These are phyloP conservation scores for Hymenoscyphus scutula DNA, from an alignment of 2,329 filamentous ascomycete species.

Conservation along the genomic window DNA sequence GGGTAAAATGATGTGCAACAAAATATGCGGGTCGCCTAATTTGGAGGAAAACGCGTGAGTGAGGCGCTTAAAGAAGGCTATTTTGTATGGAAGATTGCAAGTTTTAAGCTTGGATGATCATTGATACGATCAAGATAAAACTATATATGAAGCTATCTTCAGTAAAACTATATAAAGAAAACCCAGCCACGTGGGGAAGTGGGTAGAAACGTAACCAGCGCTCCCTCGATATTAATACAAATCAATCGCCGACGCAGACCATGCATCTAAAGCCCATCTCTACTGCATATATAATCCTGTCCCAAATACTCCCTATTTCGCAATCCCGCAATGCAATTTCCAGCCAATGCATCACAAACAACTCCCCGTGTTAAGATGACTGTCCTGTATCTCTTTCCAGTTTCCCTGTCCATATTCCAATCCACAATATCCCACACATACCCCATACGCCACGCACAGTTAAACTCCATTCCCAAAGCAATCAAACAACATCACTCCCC, in stretches of 20 bases:
- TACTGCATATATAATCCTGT: not conserved
- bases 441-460: too few species aligned
- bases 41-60: too few species aligned
- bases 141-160: not conserved
- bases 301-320: not conserved
- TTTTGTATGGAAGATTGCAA: too few species aligned
- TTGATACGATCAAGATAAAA: not conserved
- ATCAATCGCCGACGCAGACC: not conserved
- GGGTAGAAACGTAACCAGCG: conserved; percentile 5
- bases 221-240: not conserved
- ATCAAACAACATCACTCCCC: not conserved
- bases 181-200: conserved; percentile 8
- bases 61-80: too few species aligned
- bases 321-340: not conserved
- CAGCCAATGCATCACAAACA: not conserved
- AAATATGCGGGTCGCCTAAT: too few species aligned
- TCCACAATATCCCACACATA: too few species aligned
- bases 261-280: not conserved
- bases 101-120: not conserved
- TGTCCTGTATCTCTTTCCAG: not conserved
- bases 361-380: not conserved
- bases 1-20: too few species aligned
- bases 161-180: not conserved
- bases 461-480: not conserved
- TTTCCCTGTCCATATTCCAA: not conserved